Percentiles rank a stretch among this genome's conserved stretches.
phyloP scores from a whole-genome alignment of 805 yeast genomes.

The Phaffomyces antillensis region DNA sequence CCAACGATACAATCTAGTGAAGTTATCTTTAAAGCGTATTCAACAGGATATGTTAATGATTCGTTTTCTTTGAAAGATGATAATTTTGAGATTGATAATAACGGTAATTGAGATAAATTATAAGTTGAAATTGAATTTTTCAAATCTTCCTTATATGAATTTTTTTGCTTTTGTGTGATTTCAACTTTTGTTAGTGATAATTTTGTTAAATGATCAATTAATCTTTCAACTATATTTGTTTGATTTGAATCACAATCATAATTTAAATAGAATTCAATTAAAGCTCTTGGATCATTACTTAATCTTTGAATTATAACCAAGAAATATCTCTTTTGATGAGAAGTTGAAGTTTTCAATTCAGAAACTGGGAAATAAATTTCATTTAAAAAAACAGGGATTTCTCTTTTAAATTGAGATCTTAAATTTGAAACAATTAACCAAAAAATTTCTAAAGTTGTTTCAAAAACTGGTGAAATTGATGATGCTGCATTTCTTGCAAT shows the following conservation, averaged over 20 bases:
- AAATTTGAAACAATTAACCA: constrained; percentile 82
- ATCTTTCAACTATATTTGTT: constrained; percentile 80
- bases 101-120: constrained; percentile 66
- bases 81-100: constrained; percentile 63
- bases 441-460: constrained; percentile 84
- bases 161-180: constrained; percentile 61
- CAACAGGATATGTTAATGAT: constrained; percentile 53
- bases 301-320: constrained; percentile 73
- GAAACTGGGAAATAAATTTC: constrained; percentile 93
- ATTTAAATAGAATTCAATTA: constrained; percentile 88
- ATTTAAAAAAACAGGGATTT: constrained; percentile 86
- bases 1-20: constrained; percentile 78
- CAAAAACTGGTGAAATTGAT: constrained; percentile 85
- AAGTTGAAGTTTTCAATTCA: constrained; percentile 83
- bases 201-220: constrained; percentile 66
- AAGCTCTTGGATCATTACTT: constrained; percentile 81
- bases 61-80: constrained; percentile 51
- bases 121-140: constrained; percentile 64
- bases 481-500: constrained; percentile 91
- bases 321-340: constrained; percentile 88
- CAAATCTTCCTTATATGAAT: constrained; percentile 42
- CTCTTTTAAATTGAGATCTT: constrained; percentile 83
- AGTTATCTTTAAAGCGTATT: constrained; percentile 76
- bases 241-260: constrained; percentile 84
- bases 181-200: constrained; percentile 65